Percentiles rank a stretch among this genome's conserved stretches.
Conservation (phyloP, 805 yeast genomes). For the Yamadazyma insecticola region DNA sequence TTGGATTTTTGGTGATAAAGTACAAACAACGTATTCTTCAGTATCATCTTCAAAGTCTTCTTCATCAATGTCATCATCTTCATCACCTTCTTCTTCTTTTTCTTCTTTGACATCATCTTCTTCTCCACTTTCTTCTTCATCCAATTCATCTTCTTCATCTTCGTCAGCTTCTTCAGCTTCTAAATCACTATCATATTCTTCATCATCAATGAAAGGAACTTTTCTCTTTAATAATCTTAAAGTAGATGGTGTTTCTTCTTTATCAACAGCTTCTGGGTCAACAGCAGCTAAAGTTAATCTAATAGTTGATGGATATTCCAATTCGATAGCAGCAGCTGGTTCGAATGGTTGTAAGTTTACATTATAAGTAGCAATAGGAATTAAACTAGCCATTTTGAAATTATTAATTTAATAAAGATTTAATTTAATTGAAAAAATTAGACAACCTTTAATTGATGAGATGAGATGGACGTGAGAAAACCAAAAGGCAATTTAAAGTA, state of each 20-base stretch:
- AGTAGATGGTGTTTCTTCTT: constrained; percentile 78
- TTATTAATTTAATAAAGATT: constrained; percentile 2
- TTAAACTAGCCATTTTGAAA: constrained; percentile 55
- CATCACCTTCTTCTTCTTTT: constrained; percentile 43
- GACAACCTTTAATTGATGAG: constrained; percentile 1
- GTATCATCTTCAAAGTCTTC: constrained; percentile 69
- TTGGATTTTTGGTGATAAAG: constrained; percentile 79
- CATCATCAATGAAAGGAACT: constrained; percentile 38
- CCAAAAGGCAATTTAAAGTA: no score
- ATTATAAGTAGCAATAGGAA: constrained; percentile 85
- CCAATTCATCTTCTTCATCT: constrained; percentile 15
- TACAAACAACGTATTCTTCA: constrained; percentile 82
- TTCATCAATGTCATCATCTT: constrained; percentile 48
- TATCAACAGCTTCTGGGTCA: constrained; percentile 85
- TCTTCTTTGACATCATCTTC: constrained; percentile 14
- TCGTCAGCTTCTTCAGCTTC: constrained; percentile 35
- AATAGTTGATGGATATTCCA: constrained; percentile 83
- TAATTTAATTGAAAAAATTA: constrained; percentile 1
- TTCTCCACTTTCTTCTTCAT: constrained; percentile 20
- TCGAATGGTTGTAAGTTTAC: constrained; percentile 81
- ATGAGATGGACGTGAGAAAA: constrained; percentile 7
- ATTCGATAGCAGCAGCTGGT: constrained; percentile 83
- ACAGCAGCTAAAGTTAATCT: constrained; percentile 93
- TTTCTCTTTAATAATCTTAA: constrained; percentile 79
- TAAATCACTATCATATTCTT: constrained; percentile 43